A percentile compares a stretch with the other conserved stretches of the same genome.
phyloP scores from a whole-genome alignment of 768 basidiomycete species.

The Rubroboletus satanas region DNA sequence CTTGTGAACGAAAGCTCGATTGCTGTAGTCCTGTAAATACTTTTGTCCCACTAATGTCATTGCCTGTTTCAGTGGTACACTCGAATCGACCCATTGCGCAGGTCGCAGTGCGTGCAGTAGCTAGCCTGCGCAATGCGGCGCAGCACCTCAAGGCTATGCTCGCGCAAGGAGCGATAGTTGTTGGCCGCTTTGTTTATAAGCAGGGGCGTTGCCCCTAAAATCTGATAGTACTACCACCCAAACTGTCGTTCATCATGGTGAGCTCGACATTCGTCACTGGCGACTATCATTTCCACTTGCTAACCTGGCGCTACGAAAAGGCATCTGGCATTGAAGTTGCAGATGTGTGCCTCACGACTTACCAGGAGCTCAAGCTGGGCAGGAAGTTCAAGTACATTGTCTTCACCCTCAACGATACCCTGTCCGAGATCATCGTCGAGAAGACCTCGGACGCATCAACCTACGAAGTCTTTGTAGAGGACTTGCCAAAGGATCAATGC shows the following conservation, averaged over 20 bases:
- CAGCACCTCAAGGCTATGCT: neutral
- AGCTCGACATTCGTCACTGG: conserved; percentile 1
- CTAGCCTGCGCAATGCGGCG: conserved; percentile 8
- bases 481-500: conserved; percentile 72
- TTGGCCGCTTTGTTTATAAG: conserved; percentile 12
- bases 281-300: neutral
- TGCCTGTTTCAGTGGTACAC: neutral
- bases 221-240: neutral
- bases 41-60: neutral
- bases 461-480: conserved; percentile 71
- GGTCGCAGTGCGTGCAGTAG: neutral
- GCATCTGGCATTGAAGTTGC: conserved; percentile 45
- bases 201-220: conserved; percentile 11
- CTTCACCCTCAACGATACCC: conserved; percentile 57
- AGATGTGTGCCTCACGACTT: conserved; percentile 42
- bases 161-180: neutral
- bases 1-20: neutral
- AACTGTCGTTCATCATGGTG: conserved; percentile 22
- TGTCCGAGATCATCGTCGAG: conserved; percentile 74
- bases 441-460: conserved; percentile 49
- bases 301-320: conserved; percentile 4
- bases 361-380: conserved; percentile 21
- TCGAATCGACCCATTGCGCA: neutral
- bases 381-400: conserved; percentile 80
- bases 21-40: conserved; percentile 7